phyloP scores from a whole-genome alignment of 495 filamentous ascomycete genomes.

The Schizothecium vesticola region DNA sequence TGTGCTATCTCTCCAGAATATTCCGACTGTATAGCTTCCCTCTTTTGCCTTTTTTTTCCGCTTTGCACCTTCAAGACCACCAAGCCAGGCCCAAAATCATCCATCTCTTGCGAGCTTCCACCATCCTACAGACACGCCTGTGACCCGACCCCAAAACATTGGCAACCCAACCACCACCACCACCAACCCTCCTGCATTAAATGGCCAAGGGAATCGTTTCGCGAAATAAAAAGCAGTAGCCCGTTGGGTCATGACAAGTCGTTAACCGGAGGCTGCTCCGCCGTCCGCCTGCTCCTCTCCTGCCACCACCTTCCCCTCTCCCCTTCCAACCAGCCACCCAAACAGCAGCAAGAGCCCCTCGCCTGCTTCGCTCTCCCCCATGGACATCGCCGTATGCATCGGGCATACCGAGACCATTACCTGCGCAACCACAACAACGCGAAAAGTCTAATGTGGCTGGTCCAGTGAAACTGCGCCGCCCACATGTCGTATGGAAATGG shows the following conservation, averaged over 20 bases:
- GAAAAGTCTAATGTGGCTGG: slow-evolving; percentile 2
- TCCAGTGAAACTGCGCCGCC: neutral
- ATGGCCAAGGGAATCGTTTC: neutral
- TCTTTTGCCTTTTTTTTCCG: neutral
- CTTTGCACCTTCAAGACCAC: neutral
- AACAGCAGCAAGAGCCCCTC: neutral
- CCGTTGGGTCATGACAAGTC: neutral
- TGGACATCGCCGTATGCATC: slow-evolving; percentile 5
- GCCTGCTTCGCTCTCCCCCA: neutral
- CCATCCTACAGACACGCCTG: neutral
- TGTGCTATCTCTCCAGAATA: neutral
- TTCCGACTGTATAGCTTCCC: neutral
- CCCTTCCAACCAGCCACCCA: neutral
- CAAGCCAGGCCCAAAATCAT: neutral
- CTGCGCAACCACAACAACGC: neutral
- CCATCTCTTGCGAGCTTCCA: neutral
- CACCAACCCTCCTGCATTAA: neutral
- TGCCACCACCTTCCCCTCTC: neutral
- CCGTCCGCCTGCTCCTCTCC: neutral
- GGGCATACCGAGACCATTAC: slow-evolving; percentile 5
- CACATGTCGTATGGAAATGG: neutral
- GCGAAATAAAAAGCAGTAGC: neutral
- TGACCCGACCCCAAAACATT: neutral
- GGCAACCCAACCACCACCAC: neutral
- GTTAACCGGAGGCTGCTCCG: neutral